A percentile compares a stretch with the other conserved stretches of the same genome.
Conservation (phyloP, 768 basidiomycete species). For the Phlebiopsis flavidoalba region DNA sequence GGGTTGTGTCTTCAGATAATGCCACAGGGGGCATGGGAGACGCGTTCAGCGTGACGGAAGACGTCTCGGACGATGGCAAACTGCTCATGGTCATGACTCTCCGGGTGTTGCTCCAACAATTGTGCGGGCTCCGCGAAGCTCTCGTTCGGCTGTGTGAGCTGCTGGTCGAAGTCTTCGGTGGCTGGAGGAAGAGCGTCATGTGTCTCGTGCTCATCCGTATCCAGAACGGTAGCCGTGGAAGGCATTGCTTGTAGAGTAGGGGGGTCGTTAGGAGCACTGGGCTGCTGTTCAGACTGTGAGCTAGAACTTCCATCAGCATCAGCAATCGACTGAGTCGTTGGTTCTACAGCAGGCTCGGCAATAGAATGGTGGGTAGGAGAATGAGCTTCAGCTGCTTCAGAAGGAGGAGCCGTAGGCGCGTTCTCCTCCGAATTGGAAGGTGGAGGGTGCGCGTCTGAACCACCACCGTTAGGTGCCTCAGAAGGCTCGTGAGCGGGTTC, state of each 20-base stretch:
- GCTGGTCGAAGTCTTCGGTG: not conserved
- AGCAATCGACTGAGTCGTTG: conserved; percentile 39
- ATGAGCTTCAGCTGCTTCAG: conserved; percentile 25
- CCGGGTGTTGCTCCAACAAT: not conserved
- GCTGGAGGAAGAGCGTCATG: not conserved
- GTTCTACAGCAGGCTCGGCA: conserved; percentile 30
- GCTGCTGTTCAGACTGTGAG: conserved; percentile 31
- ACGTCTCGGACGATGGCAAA: not conserved
- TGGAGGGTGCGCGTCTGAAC: not conserved
- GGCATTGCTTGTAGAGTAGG: conserved; percentile 36
- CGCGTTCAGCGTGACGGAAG: conserved; percentile 1
- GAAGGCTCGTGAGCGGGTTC: not conserved
- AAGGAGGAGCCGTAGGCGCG: conserved; percentile 27
- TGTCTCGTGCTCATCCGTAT: conserved; percentile 31
- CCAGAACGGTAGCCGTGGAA: conserved; percentile 48
- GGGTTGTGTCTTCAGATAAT: not conserved
- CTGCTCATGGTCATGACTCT: not conserved
- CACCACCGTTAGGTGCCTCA: not conserved
- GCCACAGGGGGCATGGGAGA: not conserved
- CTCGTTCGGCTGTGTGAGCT: not conserved
- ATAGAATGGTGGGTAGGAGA: conserved; percentile 31
- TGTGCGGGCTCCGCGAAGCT: not conserved
- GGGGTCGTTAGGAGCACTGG: conserved; percentile 23
- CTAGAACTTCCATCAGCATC: conserved; percentile 42
- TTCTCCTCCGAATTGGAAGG: conserved; percentile 20